Evolutionary conservation across 257 asterid genomes (phyloP).

Genomic region (Osmanthus fragrans): DNA sequence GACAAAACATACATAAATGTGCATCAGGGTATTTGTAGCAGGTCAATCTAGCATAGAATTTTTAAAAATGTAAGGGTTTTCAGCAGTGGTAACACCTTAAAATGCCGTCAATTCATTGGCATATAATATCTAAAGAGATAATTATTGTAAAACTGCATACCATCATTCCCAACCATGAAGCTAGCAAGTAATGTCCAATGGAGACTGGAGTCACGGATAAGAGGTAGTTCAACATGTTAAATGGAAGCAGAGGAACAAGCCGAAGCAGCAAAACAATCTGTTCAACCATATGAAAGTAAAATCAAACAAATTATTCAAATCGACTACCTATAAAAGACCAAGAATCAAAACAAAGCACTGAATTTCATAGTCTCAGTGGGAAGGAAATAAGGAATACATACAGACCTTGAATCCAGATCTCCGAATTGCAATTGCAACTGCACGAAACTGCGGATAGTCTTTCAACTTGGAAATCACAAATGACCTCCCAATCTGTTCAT

Average conservation of each 20-base stretch:
- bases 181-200: slow-evolving; percentile 75
- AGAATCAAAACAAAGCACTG: slow-evolving; percentile 12
- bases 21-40: not conserved
- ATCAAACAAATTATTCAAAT: slow-evolving; percentile 15
- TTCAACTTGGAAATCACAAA: slow-evolving; percentile 86
- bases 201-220: slow-evolving; percentile 96
- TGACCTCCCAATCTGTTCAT: slow-evolving; percentile 81
- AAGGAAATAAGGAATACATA: not conserved
- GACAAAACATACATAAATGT: not conserved
- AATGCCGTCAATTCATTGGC: slow-evolving; percentile 5
- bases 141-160: slow-evolving; percentile 34
- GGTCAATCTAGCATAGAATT: no score
- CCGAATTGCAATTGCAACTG: slow-evolving; percentile 80
- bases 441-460: slow-evolving; percentile 90
- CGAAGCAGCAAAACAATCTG: slow-evolving; percentile 96
- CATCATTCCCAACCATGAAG: slow-evolving; percentile 99
- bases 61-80: not conserved
- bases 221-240: slow-evolving; percentile 95
- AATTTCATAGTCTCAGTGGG: slow-evolving; percentile 10
- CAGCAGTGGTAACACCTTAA: not conserved
- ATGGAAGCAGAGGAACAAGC: slow-evolving; percentile 93
- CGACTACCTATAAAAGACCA: slow-evolving; percentile 7
- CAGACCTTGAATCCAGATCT: slow-evolving; percentile 93
- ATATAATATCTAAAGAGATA: not conserved
- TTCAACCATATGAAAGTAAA: slow-evolving; percentile 7